These are phyloP conservation scores for Nothophoma quercina DNA, from an alignment of 2,329 filamentous ascomycete species.

Conservation along the genomic window DNA sequence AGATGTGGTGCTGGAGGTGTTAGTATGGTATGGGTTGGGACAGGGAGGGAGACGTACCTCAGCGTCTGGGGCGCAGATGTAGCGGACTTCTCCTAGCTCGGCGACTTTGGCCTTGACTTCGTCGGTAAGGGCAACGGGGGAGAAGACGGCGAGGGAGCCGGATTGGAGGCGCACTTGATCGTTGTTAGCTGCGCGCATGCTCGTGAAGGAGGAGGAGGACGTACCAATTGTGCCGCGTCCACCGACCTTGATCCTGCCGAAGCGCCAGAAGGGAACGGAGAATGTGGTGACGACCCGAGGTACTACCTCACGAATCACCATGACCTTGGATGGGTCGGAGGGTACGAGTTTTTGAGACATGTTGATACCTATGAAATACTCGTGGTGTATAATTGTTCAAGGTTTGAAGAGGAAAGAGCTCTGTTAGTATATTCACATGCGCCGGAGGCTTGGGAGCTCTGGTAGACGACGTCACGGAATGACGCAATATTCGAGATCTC, in stretches of 20 bases:
- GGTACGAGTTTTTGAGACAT: constrained; percentile 54
- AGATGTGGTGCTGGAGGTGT: constrained; percentile 77
- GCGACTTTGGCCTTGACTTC: constrained; percentile 71
- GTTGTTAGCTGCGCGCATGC: constrained; percentile 14
- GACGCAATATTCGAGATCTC: constrained; percentile 34
- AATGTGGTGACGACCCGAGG: constrained; percentile 76
- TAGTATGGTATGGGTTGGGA: background rate
- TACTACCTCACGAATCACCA: constrained; percentile 88
- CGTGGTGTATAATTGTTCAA: background rate
- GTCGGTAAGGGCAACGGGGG: constrained; percentile 83
- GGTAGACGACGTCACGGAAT: constrained; percentile 37
- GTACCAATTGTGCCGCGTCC: constrained; percentile 85
- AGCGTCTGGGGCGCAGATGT: constrained; percentile 86
- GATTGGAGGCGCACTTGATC: constrained; percentile 75
- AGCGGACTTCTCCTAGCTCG: constrained; percentile 71
- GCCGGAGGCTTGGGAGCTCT: constrained; percentile 11
- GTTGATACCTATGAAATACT: constrained; percentile 16
- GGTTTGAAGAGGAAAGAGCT: background rate
- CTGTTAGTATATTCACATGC: background rate
- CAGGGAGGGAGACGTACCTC: constrained; percentile 56
- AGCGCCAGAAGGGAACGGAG: constrained; percentile 84
- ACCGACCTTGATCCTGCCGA: constrained; percentile 81
- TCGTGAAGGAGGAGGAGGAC: constrained; percentile 23
- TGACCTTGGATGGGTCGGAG: constrained; percentile 78
- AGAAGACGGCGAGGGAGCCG: constrained; percentile 86